Evolutionary conservation across 306 rosid species (phyloP), one percentile per base, ranked within the genome.

Genomic region (Prunus mira): DNA sequence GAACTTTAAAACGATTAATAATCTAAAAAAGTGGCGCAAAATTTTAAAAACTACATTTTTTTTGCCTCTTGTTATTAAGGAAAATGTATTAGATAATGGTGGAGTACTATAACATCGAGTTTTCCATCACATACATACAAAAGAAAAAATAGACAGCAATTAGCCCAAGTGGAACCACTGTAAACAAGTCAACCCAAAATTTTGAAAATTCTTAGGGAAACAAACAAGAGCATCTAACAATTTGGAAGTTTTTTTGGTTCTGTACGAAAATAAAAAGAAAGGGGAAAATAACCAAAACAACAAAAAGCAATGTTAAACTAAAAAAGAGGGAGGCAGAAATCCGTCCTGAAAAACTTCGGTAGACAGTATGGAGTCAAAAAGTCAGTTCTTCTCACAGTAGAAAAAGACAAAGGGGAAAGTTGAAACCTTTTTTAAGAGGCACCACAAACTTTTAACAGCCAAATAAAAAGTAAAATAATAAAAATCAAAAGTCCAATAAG

Each of bases 381-480:
- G 80, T 84, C 79, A 75, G 83, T 81, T 74, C 84, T 81, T 18
- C 52, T 47, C 63, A 22, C 46, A 7, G 74, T 76, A 75, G 79
- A 76, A 78, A 80, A 84, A 73, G 93, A 90, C 97, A 81, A 87
- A 69, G 74, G 77, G 76, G 81, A 83, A 77, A 25, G 69, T 74
- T 52, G 12, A 43, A 81, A 80, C 82, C 2, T 80, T 88, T 43
- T 82, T 61, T 13, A 70, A 81, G 84, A 76, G 88, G 50, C 74
- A 34, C 60, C 52, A 63, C 52, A 19, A 49, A 43, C 62, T 76
- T 87, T 83, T 82, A 84, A 65, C 84, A 27, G 77, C 62, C 78
- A 84, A 88, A 84, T 76, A 72, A 90, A 78, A 66, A 80, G 68
- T 72, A 63, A 77, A 45, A 79, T 55, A 47, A 69, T 80, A 81